Evolutionary conservation across 305 asterid genomes (phyloP), one percentile per base, ranked within the genome.

Genomic region (Nicotiana rustica): DNA sequence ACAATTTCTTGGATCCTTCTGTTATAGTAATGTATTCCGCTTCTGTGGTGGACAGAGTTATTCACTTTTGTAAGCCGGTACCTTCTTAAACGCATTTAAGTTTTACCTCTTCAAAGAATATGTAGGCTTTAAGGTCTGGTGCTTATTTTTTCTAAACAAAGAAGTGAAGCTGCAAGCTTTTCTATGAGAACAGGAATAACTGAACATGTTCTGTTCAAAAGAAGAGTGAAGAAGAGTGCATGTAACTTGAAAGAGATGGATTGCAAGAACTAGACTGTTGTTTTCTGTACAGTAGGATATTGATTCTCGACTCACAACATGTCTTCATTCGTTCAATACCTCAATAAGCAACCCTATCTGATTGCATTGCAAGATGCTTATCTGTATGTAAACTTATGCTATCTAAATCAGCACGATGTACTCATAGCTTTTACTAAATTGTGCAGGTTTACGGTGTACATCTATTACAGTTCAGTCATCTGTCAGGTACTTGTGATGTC

Each of bases 401-500:
- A 44, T 71, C 36, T 71, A 64, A 31, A 69, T 83, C 68, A 25
- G 82, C 67, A 66, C 70, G 66, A 81, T 21, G 10, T 66, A 80
- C 79, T 83, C 38, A 79, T 85, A 62, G 38, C 57, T 60, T 81
- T 70, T 77, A 38, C 31, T 60, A 68, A 56, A 86, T 87, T 84
- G 18, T 86, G 91, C 92, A 95, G 99, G 92, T 87, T 91, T 49
- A 84, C 84, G 55, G 91, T 89, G 57, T 92, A 89, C 87, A 66
- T 92, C 85, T 91, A 80, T 79, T 60, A 85, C 87, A 78, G 89
- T 86, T 90, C 97, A 87, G 86, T 92, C 85, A 79, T 91, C 84
- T 87, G 89, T 91, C 96, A 95, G 98, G 98, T 95, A 90, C 47
- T 85, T 80, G 36, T 86, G 81, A 65, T 67, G 41, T 75, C 81